phyloP scores from a whole-genome alignment of 305 asterid genomes.

The Coffea humblotiana region DNA sequence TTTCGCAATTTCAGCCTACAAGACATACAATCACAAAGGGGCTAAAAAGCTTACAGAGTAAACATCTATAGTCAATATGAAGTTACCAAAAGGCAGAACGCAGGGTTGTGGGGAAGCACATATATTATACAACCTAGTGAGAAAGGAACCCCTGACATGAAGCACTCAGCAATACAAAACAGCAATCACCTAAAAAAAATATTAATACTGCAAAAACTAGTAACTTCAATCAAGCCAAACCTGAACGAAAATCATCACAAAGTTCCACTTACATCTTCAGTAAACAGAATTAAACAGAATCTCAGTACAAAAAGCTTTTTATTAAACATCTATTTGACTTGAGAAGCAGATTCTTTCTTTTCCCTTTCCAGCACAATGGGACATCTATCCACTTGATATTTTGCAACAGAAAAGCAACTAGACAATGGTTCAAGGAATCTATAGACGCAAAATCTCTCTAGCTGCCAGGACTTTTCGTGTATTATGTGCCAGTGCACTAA shows the following conservation, averaged over 20 bases:
- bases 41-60: not conserved
- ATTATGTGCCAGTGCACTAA: not conserved
- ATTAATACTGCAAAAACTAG: not conserved
- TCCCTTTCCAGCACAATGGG: not conserved
- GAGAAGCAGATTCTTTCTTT: not conserved
- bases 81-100: not conserved
- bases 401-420: not conserved
- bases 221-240: not conserved
- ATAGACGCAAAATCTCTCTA: too few relatives aligned
- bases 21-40: conserved; percentile 17
- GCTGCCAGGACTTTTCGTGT: too few relatives aligned
- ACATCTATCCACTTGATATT: not conserved
- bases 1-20: conserved; percentile 71
- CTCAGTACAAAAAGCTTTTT: not conserved
- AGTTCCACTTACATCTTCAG: not conserved
- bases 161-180: not conserved
- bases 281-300: not conserved
- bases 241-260: not conserved
- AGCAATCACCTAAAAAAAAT: too few relatives aligned
- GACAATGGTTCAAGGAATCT: too few relatives aligned
- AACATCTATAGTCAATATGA: not conserved
- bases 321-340: not conserved
- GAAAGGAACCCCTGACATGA: not conserved
- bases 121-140: not conserved
- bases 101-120: not conserved